Conservation (phyloP, 768 basidiomycete species). For the Lactifluus subvellereus region DNA sequence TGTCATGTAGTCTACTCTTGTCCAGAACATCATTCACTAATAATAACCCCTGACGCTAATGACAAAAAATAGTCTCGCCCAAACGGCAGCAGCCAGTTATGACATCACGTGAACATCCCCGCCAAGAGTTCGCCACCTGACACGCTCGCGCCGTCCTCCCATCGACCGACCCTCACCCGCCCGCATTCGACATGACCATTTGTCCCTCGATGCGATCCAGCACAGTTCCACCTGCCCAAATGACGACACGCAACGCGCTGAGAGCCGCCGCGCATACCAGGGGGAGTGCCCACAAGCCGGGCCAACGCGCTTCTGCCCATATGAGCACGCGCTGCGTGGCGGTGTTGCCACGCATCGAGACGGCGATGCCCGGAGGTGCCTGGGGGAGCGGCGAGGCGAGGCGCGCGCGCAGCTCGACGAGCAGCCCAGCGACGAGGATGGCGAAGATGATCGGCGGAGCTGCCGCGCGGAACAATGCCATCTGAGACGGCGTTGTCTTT, state of each 20-base stretch:
- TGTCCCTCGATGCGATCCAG: background rate
- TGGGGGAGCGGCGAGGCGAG: conserved; percentile 6
- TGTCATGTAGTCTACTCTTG: background rate
- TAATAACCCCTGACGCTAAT: too few species aligned
- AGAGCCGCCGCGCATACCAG: conserved; percentile 1
- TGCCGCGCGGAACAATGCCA: background rate
- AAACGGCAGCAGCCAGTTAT: too few species aligned
- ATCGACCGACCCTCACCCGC: conserved; percentile 14
- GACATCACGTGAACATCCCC: conserved; percentile 16
- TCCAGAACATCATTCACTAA: background rate
- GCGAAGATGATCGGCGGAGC: conserved; percentile 10
- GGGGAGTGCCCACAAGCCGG: conserved; percentile 11
- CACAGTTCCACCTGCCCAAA: background rate
- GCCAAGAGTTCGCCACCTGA: conserved; percentile 12
- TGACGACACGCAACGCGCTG: background rate
- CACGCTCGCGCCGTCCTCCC: conserved; percentile 17
- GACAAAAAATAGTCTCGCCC: background rate
- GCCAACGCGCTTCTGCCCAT: conserved; percentile 18
- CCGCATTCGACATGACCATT: background rate
- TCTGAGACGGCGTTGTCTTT: background rate
- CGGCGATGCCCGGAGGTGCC: background rate
- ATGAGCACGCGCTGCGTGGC: conserved; percentile 7
- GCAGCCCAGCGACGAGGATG: conserved; percentile 6
- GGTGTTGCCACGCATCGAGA: background rate
- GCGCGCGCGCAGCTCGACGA: conserved; percentile 8